Conservation (phyloP, 805 yeast species). For the Kuraishia ogatae region DNA sequence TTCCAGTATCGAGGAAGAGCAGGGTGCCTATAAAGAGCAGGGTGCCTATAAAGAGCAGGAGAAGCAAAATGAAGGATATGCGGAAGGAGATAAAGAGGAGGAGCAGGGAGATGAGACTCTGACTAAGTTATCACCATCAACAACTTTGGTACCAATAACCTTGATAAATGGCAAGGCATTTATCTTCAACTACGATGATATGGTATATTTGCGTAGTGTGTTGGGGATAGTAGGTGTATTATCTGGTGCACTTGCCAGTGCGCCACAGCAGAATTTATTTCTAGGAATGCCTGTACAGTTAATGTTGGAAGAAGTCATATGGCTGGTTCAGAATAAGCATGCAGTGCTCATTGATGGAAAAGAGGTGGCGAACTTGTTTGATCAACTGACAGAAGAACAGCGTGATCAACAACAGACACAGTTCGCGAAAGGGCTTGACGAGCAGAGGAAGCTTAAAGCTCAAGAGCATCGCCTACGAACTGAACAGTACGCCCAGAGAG, state of each 20-base stretch:
- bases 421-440: not conserved
- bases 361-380: constrained; percentile 3
- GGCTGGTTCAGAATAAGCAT: constrained; percentile 35
- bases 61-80: not conserved
- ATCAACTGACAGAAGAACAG: constrained; percentile 8
- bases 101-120: not conserved
- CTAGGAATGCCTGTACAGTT: constrained; percentile 76
- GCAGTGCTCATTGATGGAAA: not conserved
- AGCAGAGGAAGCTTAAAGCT: constrained; percentile 1
- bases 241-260: constrained; percentile 74
- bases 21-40: not conserved
- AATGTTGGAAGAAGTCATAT: constrained; percentile 63
- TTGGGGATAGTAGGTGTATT: constrained; percentile 66
- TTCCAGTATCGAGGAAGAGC: not conserved
- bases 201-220: not conserved
- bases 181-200: not conserved
- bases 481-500: constrained; percentile 3
- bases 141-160: not conserved
- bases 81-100: not conserved
- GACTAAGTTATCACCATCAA: not conserved
- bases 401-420: not conserved
- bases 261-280: constrained; percentile 92
- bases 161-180: not conserved
- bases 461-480: constrained; percentile 5
- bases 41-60: too few species aligned